Conservation (phyloP, 345 rosid species). For the Populus euphratica region DNA sequence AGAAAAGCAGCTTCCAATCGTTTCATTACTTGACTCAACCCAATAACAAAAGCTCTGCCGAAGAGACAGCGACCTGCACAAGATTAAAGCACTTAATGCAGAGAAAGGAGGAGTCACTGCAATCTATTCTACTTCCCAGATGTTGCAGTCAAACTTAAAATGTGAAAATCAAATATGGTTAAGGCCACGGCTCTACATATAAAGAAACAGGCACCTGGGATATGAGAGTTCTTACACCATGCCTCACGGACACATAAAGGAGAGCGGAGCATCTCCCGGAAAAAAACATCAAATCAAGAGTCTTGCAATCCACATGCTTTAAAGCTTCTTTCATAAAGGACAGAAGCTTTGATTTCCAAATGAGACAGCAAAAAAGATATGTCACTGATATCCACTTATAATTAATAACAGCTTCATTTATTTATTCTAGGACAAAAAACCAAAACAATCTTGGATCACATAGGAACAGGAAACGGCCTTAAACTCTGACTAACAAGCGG, state of each 20-base stretch:
- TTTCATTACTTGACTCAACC: slow-evolving; percentile 38
- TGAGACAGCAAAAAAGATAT: not conserved
- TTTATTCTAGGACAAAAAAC: not conserved
- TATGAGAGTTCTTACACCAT: too few relatives aligned
- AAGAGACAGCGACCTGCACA: too few relatives aligned
- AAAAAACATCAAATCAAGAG: not conserved
- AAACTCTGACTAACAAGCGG: too few relatives aligned
- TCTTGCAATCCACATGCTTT: not conserved
- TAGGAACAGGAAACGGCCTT: not conserved
- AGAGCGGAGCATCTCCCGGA: not conserved
- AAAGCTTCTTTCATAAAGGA: not conserved
- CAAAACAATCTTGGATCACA: not conserved
- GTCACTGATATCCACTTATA: not conserved
- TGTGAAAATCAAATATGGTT: too few relatives aligned
- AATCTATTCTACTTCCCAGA: too few relatives aligned
- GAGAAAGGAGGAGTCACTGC: too few relatives aligned
- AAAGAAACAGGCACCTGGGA: too few relatives aligned
- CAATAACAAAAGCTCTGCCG: slow-evolving; percentile 51
- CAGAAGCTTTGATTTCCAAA: not conserved
- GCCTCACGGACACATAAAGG: too few relatives aligned
- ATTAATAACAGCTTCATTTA: not conserved
- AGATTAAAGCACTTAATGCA: too few relatives aligned
- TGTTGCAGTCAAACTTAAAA: too few relatives aligned
- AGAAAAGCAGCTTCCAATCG: not conserved
- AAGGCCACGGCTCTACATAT: too few relatives aligned